phyloP scores from a whole-genome alignment of 139 green algal species.

The Monoraphidium neglectum region DNA sequence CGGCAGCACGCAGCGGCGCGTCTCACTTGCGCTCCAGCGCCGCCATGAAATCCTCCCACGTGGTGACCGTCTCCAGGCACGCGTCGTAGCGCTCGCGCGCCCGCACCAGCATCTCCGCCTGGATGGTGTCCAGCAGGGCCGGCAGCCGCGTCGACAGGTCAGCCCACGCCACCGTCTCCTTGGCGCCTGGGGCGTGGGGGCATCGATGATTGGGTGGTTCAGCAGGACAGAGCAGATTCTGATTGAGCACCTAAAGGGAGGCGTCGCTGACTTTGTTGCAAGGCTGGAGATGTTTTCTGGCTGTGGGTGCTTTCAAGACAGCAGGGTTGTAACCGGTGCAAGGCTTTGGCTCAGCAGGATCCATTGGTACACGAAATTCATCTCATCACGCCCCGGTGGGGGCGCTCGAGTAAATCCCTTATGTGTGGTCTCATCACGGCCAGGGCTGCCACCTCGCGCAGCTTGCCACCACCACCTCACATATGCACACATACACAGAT shows the following conservation, averaged over 20 bases:
- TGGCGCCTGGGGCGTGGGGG: slow-evolving; percentile 55
- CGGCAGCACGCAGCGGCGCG: too few relatives aligned
- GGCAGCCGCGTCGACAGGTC: slow-evolving; percentile 64
- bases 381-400: not conserved
- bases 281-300: too few relatives aligned
- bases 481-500: too few relatives aligned
- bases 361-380: slow-evolving; percentile 29
- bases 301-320: too few relatives aligned
- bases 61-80: slow-evolving; percentile 70
- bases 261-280: too few relatives aligned
- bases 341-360: slow-evolving; percentile 31
- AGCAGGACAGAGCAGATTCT: too few relatives aligned
- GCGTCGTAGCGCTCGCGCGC: slow-evolving; percentile 38
- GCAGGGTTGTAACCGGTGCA: not conserved
- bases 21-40: slow-evolving; percentile 77
- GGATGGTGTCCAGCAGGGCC: slow-evolving; percentile 82
- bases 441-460: too few relatives aligned
- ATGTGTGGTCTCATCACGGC: too few relatives aligned
- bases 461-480: too few relatives aligned
- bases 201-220: not conserved
- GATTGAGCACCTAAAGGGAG: too few relatives aligned
- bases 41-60: slow-evolving; percentile 94
- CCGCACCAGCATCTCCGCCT: slow-evolving; percentile 39
- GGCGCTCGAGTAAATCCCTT: not conserved
- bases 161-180: slow-evolving; percentile 83